phyloP scores from a whole-genome alignment of 2,329 filamentous ascomycete species.

The Beauveria australis region DNA sequence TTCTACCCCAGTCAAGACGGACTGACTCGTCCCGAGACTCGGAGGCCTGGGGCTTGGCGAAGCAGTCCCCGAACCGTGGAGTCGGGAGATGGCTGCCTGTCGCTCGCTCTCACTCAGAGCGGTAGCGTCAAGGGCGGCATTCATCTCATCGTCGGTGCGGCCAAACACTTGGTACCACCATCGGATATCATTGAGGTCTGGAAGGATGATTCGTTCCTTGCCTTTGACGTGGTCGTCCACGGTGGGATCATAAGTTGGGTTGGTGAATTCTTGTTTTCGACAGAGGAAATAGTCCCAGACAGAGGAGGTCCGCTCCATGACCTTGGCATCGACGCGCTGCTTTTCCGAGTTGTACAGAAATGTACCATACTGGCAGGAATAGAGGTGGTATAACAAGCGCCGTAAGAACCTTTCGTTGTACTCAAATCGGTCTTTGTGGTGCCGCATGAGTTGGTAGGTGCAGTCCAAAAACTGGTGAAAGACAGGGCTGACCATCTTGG shows the following conservation, averaged over 20 bases:
- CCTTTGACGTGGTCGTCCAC: slow-evolving; percentile 74
- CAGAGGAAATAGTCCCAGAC: slow-evolving; percentile 96
- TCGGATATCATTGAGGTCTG: slow-evolving; percentile 65
- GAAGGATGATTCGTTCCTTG: slow-evolving; percentile 77
- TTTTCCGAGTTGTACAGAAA: slow-evolving; percentile 95
- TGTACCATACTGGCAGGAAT: slow-evolving; percentile 94
- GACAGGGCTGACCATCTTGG: slow-evolving; percentile 89
- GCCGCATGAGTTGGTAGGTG: slow-evolving; percentile 80
- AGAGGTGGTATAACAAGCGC: slow-evolving; percentile 83
- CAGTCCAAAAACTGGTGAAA: slow-evolving; percentile 98
- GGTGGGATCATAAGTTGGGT: slow-evolving; percentile 65
- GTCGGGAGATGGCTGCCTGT: slow-evolving; percentile 27
- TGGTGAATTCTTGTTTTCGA: slow-evolving; percentile 71
- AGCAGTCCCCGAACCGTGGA: slow-evolving; percentile 23
- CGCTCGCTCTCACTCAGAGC: slow-evolving; percentile 40
- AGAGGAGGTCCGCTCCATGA: slow-evolving; percentile 66
- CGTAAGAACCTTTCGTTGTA: slow-evolving; percentile 92
- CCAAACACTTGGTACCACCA: slow-evolving; percentile 94
- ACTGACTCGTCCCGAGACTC: slow-evolving; percentile 33
- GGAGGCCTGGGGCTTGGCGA: slow-evolving; percentile 30
- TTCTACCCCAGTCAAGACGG: slow-evolving; percentile 52
- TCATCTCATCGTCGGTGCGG: slow-evolving; percentile 87
- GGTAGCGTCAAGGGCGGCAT: slow-evolving; percentile 52
- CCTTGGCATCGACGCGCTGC: slow-evolving; percentile 63
- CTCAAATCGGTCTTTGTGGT: slow-evolving; percentile 84